Evolutionary conservation across 768 basidiomycete genomes (phyloP).

Genomic region (Panellus pusillus): DNA sequence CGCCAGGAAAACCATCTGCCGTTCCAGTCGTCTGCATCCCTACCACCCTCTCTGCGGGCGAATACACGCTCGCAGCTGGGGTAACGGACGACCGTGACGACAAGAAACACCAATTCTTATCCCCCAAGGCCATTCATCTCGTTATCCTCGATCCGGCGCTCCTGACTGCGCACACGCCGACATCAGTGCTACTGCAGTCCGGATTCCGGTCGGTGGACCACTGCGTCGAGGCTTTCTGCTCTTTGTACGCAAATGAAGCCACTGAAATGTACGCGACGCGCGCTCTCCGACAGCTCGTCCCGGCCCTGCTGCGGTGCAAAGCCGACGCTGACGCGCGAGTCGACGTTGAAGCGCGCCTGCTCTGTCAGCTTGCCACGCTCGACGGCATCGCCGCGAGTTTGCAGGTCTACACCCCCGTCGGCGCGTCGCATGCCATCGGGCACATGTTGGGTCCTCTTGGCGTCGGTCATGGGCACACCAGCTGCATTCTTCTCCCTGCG

Average conservation of each 20-base stretch:
- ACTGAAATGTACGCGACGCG: too few relatives aligned
- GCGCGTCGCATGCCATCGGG: slow-evolving; percentile 5
- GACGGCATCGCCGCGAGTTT: background rate
- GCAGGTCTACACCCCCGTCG: background rate
- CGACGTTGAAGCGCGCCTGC: too few relatives aligned
- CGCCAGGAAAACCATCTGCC: background rate
- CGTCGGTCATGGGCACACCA: slow-evolving; percentile 3
- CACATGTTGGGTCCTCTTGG: slow-evolving; percentile 5
- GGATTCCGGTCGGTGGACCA: too few relatives aligned
- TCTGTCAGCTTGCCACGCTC: background rate
- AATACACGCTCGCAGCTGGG: background rate
- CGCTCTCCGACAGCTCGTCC: background rate
- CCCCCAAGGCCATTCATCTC: background rate
- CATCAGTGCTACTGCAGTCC: too few relatives aligned
- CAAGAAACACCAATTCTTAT: background rate
- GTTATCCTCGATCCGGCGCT: background rate
- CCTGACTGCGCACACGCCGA: too few relatives aligned
- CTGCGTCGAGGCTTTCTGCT: too few relatives aligned
- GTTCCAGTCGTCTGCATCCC: slow-evolving; percentile 6
- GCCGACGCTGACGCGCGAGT: background rate
- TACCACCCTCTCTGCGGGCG: slow-evolving; percentile 3
- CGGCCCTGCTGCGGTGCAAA: background rate
- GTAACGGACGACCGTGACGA: slow-evolving; percentile 6
- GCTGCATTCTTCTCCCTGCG: too few relatives aligned
- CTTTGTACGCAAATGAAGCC: too few relatives aligned